Evolutionary conservation across 2,329 filamentous ascomycete species (phyloP), one percentile per base, ranked within the genome.

Genomic region (Penicillium sp.): DNA sequence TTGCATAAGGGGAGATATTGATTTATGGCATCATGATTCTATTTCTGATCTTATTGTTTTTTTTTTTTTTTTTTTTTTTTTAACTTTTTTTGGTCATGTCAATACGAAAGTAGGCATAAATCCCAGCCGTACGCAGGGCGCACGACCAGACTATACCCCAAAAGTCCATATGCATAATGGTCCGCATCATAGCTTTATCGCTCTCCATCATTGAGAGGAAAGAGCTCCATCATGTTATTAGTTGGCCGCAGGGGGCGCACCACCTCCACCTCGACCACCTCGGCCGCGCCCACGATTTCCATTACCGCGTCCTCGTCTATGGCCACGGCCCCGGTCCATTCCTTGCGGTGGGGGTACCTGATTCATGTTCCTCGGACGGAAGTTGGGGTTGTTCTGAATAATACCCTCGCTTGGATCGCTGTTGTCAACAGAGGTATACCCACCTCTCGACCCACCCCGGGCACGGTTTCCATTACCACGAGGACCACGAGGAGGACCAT

Each of bases 311-410:
- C 76, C 75, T 37, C 75, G 69, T 26, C 78, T 77, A 59, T 74
- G 73, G 45, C 76, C 74, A 56, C 75, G 72, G 28, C 79, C 72
- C n/a, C 66, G 68, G 40, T 80, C 76, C 35, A 83, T 61, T 45
- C 62, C 72, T 45, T 78, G 70, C 4, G 81, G 82, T 13, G 81
- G 82, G 7, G 85, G 83, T 6, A 85, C 83, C 58, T 80, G 81
- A 42, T 75, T 75, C 69, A 85, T 85, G 70, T 78, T 80, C 65
- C 85, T 83, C 4, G 85, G 84, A 30, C 80, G 78, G 76, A 88
- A 88, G 55, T 81, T 79, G 1, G 83, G 84, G 70, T 87, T 87
- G 69, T 84, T 81, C 59, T 79, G 73, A 17, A 87, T 71, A 2
- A 88, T 77, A n/a, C 84, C 85, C 30, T 82, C 81, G 7, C 79